Evolutionary conservation across 2,329 filamentous ascomycete species (phyloP), one percentile per base, ranked within the genome.

Genomic region (Alternaria arborescens): DNA sequence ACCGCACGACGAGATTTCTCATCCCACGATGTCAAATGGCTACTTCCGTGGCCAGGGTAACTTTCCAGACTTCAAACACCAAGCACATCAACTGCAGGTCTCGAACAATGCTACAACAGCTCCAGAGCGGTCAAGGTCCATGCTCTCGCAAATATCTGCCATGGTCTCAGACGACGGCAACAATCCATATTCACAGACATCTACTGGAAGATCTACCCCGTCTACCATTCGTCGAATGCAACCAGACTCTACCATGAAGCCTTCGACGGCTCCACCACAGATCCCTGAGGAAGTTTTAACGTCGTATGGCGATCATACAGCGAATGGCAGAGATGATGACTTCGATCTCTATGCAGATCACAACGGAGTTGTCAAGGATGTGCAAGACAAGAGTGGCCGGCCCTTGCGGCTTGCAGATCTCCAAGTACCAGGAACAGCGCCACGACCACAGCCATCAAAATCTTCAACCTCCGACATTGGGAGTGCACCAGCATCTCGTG

Each of bases 271-370:
- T 11, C 66, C 70, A 30, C 61, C 61, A 24, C 69, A 71, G 55
- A 75, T 74, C 42, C 62, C 62, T 2, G 71, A 72, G 52, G 72
- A 74, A 48, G 54, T 61, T n/a, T 43, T 58, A 12, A 43, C 60
- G 24, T 69, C 57, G 20, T 62, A 65, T 48, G 54, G 51, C 32
- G 60, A 68, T n/a, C 65, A 52, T 38, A 62, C 62, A n/a, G 55
- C 69, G 12, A 58, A 65, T 22, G 55, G 62, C 36, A 64, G 64
- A 32, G 63, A 69, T 48, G 68, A 75, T 47, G 72, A 73, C 20
- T 78, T 72, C 52, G 77, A 78, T 63, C 68, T 78, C 4, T 78
- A 78, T 60, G 72, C 76, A 34, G 76, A 78, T 42, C 73, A 76
- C 38, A 73, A 78, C 53, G 76, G 76, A n/a, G 60, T 78, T 32